Percentiles rank a stretch among this genome's conserved stretches.
phyloP scores from a whole-genome alignment of 108 stramenopile genomes.

The Nitzschia putrida region DNA sequence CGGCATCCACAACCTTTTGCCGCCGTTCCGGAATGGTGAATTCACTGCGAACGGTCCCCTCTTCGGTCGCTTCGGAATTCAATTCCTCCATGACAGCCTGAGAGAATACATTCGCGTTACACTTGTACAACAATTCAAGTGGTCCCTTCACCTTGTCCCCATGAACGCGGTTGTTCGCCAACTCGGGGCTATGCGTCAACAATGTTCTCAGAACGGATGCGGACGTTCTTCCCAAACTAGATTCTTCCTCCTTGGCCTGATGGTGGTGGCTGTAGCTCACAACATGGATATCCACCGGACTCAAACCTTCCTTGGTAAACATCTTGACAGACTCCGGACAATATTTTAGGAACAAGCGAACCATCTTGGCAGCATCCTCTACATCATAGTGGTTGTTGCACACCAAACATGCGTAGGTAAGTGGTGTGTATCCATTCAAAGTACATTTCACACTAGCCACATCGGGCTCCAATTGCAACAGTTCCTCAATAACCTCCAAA shows the following conservation, averaged over 20 bases:
- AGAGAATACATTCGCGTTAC: slow-evolving; percentile 36
- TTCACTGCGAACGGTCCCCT: slow-evolving; percentile 12
- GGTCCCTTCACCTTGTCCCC: slow-evolving; percentile 34
- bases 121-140: slow-evolving; percentile 43
- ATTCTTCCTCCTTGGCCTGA: slow-evolving; percentile 27
- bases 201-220: slow-evolving; percentile 36
- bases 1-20: slow-evolving; percentile 17
- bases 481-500: slow-evolving; percentile 41
- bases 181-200: slow-evolving; percentile 23
- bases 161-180: slow-evolving; percentile 35
- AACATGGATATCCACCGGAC: slow-evolving; percentile 45
- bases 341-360: slow-evolving; percentile 34
- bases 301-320: slow-evolving; percentile 37
- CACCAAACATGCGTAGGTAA: slow-evolving; percentile 48
- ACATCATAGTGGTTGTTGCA: slow-evolving; percentile 29
- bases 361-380: slow-evolving; percentile 34
- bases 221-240: slow-evolving; percentile 14
- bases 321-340: slow-evolving; percentile 27
- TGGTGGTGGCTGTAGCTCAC: slow-evolving; percentile 43
- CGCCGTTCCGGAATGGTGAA: slow-evolving; percentile 11
- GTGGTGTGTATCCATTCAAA: slow-evolving; percentile 39
- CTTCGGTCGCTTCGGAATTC: slow-evolving; percentile 10
- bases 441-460: slow-evolving; percentile 29
- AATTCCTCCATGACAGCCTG: slow-evolving; percentile 25
- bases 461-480: slow-evolving; percentile 38